A percentile compares a stretch with the other conserved stretches of the same genome.
Evolutionary conservation across 768 basidiomycete genomes (phyloP).

Genomic region (Asterophora parasitica): DNA sequence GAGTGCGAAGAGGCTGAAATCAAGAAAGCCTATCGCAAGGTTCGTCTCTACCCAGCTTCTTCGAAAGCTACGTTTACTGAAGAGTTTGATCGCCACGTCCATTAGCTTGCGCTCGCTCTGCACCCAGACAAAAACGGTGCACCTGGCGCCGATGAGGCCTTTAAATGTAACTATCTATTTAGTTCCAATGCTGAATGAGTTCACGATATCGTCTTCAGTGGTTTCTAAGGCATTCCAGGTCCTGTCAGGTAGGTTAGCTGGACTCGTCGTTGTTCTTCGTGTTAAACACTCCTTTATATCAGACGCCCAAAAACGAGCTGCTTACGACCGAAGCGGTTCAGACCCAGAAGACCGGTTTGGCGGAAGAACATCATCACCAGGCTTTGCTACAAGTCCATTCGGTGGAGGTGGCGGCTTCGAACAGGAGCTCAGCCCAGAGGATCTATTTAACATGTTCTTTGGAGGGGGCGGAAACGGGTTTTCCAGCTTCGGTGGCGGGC

Average conservation of each 20-base stretch:
- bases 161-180: conserved; percentile 68
- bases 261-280: not conserved
- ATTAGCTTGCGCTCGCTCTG: conserved; percentile 77
- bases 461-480: conserved; percentile 62
- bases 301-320: conserved; percentile 88
- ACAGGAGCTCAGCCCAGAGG: conserved; percentile 90
- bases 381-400: conserved; percentile 49
- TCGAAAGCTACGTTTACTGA: not conserved
- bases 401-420: conserved; percentile 55
- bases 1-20: conserved; percentile 81
- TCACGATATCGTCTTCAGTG: conserved; percentile 46
- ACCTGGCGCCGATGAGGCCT: conserved; percentile 97
- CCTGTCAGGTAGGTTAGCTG: conserved; percentile 55
- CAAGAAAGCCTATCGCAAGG: conserved; percentile 97
- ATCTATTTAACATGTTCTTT: conserved; percentile 98
- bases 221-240: conserved; percentile 98
- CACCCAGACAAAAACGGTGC: conserved; percentile 96
- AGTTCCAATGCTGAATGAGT: not conserved
- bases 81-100: not conserved
- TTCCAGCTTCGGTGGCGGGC: conserved; percentile 51
- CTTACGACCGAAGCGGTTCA: conserved; percentile 76
- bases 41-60: conserved; percentile 23
- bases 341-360: conserved; percentile 85
- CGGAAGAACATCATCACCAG: conserved; percentile 58
- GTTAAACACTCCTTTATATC: conserved; percentile 6